These are phyloP conservation scores for Epichloe aotearoae DNA, from an alignment of 2,329 filamentous ascomycete genomes.

Conservation along the genomic window DNA sequence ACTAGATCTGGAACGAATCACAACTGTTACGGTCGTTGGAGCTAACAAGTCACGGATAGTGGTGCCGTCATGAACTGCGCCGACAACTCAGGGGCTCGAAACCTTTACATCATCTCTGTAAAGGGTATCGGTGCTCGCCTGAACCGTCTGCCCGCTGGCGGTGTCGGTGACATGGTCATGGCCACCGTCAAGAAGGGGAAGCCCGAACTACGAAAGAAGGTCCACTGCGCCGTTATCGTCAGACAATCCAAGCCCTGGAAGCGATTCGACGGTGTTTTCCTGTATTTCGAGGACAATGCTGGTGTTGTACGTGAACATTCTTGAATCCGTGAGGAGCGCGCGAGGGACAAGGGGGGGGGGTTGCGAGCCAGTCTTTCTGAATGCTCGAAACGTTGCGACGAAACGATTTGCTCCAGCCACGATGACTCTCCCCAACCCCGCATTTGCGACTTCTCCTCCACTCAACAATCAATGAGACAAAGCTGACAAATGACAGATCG, in stretches of 20 bases:
- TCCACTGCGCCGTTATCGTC: conserved; percentile 98
- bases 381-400: not conserved
- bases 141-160: conserved; percentile 92
- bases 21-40: not conserved
- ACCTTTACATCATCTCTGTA: conserved; percentile 99
- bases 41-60: conserved; percentile 33
- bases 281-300: conserved; percentile 99
- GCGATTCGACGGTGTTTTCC: conserved; percentile 93
- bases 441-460: not conserved
- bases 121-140: conserved; percentile 96
- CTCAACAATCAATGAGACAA: not conserved
- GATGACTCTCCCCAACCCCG: not conserved
- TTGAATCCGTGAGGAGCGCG: not conserved
- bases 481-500: conserved; percentile 49
- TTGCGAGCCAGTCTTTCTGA: no score
- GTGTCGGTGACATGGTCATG: conserved; percentile 99
- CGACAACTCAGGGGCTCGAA: conserved; percentile 97
- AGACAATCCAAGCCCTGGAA: conserved; percentile 99
- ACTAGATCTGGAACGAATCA: conserved; percentile 3
- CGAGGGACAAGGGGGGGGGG: not conserved
- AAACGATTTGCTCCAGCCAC: not conserved
- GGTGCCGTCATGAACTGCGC: conserved; percentile 99
- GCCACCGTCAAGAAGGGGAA: conserved; percentile 99
- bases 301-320: conserved; percentile 64
- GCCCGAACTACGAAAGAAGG: conserved; percentile 99